Evolutionary conservation across 352 stramenopile species (phyloP), one percentile per base, ranked within the genome.

Genomic region (Pythium sp.): DNA sequence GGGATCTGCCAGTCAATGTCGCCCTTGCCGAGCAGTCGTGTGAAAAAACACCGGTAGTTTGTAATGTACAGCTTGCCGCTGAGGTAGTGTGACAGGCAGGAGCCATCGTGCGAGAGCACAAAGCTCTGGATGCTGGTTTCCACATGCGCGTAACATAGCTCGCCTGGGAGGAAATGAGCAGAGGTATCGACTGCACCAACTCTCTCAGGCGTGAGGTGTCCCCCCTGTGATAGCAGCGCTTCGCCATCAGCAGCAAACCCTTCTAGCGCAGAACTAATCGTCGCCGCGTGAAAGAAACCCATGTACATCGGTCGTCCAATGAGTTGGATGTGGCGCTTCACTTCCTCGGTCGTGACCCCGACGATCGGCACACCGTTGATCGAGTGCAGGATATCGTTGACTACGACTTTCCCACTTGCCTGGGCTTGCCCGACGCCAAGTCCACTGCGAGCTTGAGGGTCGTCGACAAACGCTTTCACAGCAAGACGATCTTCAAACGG

Each of bases 1-100:
- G 87, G 85, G 5, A 93, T 73, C 26, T 95, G 85, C 87, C 85
- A 93, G 36, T 88, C 82, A 24, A 93, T 80, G 38, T 86, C 78
- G 18, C 73, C 72, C 26, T 63, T 67, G 34, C 71, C 80, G 18
- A 91, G 67, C 8, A 90, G 26, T 11, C 77, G 77, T 20, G 76
- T 88, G 71, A 94, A 95, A 34, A 92, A 76, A 49, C 87, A 95
- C 9, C 87, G 86, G 56, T 94, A 95, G 68, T 90, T 95, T 14
- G 84, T 94, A 47, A 95, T 83, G 56, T 86, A 94, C 58, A 95
- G 75, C 58, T 89, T 91, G 2, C 87, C 87, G 34, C 76, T 84
- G 49, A 92, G 80, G 56, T 90, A 91, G 57, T 92, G 84, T 46
- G 82, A 75, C 24, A 87, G 58, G 26, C 84, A 93, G 15, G 84